Conservation (phyloP, 768 basidiomycete genomes). For the Phylloporus sp. region DNA sequence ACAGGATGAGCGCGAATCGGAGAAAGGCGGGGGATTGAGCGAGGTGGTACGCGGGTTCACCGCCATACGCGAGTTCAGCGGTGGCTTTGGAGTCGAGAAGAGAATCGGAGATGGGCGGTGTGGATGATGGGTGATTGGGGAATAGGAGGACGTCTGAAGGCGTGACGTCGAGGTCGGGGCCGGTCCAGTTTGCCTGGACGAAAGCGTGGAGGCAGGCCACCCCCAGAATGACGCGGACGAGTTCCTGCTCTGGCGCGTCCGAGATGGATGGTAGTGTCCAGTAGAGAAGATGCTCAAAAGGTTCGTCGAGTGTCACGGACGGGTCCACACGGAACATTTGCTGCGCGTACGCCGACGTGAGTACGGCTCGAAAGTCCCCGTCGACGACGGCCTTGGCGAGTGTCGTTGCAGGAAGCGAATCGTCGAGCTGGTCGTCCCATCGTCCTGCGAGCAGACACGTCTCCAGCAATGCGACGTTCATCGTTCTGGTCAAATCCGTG, state of each 20-base stretch:
- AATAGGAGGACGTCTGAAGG: constrained; percentile 39
- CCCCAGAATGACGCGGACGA: constrained; percentile 57
- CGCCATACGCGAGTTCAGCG: constrained; percentile 71
- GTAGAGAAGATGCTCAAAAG: constrained; percentile 35
- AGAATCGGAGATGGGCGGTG: constrained; percentile 38
- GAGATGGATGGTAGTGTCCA: constrained; percentile 27
- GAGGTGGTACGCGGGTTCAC: constrained; percentile 96
- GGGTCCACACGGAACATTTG: constrained; percentile 34
- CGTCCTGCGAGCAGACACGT: constrained; percentile 51
- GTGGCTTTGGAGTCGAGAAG: constrained; percentile 61
- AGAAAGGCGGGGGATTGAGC: constrained; percentile 64
- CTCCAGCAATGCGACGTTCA: constrained; percentile 38
- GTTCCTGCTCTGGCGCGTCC: constrained; percentile 43
- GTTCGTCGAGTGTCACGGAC: constrained; percentile 32
- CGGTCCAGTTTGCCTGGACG: constrained; percentile 94
- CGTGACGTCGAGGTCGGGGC: constrained; percentile 70
- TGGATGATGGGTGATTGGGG: constrained; percentile 15
- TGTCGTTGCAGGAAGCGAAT: constrained; percentile 22
- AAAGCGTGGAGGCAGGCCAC: constrained; percentile 86
- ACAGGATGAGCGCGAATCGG: constrained; percentile 66
- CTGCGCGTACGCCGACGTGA: constrained; percentile 43
- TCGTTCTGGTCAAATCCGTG: neutral
- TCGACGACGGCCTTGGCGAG: constrained; percentile 54
- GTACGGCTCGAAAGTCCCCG: constrained; percentile 52
- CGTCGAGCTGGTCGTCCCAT: constrained; percentile 32